A percentile compares a stretch with the other conserved stretches of the same genome.
These are phyloP conservation scores for Trichoderma arundinaceum DNA, from an alignment of 2,329 filamentous ascomycete genomes.

Conservation along the genomic window DNA sequence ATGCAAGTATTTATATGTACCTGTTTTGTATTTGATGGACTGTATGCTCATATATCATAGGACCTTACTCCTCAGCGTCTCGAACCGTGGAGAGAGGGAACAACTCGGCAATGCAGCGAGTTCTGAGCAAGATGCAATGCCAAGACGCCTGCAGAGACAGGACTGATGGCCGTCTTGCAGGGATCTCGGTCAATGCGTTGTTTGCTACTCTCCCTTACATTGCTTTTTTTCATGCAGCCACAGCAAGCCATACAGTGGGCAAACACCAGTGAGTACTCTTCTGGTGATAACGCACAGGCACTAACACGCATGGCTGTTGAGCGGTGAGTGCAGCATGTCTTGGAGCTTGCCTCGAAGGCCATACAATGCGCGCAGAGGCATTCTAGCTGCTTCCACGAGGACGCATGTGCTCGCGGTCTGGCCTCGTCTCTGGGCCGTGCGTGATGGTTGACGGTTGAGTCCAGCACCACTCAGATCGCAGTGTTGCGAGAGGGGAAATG, in stretches of 20 bases:
- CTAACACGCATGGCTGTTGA: neutral
- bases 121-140: neutral
- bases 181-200: slow-evolving; percentile 5
- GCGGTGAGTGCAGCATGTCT: slow-evolving; percentile 9
- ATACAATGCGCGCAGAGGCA: neutral
- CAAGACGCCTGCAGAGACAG: neutral
- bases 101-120: too few species aligned
- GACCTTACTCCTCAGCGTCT: too few species aligned
- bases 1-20: too few species aligned
- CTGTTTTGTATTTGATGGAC: too few species aligned
- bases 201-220: slow-evolving; percentile 5
- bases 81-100: too few species aligned
- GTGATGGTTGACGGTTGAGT: too few species aligned
- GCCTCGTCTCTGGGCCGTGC: too few species aligned
- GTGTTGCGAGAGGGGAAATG: too few species aligned
- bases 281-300: neutral
- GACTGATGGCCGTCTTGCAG: neutral
- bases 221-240: slow-evolving; percentile 9
- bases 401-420: too few species aligned
- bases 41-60: too few species aligned
- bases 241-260: neutral
- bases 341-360: neutral
- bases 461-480: too few species aligned
- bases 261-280: slow-evolving; percentile 1
- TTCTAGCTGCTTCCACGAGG: neutral